phyloP scores from a whole-genome alignment of 116 monocot genomes.

The Trichopus zeylanicus region DNA sequence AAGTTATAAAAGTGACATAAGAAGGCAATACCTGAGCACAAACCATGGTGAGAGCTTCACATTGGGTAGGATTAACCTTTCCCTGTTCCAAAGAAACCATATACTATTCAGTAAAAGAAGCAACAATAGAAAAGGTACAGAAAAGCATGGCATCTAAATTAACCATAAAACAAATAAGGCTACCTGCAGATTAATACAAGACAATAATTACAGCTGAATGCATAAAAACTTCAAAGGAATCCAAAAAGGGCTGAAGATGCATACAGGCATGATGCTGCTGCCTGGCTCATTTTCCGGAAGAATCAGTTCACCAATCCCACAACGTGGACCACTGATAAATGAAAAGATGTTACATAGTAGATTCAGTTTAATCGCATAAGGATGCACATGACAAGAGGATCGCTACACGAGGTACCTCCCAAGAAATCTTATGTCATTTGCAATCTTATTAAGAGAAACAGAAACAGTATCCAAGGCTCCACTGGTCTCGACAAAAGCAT shows the following conservation, averaged over 20 bases:
- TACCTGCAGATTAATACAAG: not conserved
- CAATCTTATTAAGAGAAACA: constrained; percentile 96
- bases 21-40: constrained; percentile 78
- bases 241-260: not conserved
- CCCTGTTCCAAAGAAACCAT: constrained; percentile 33
- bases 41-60: constrained; percentile 99
- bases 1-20: not conserved
- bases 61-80: constrained; percentile 98
- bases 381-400: not conserved
- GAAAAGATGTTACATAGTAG: not conserved
- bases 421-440: constrained; percentile 90
- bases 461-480: constrained; percentile 92
- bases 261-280: constrained; percentile 99
- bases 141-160: not conserved
- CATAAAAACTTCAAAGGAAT: not conserved
- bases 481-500: constrained; percentile 97
- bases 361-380: not conserved
- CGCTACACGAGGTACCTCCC: constrained; percentile 72
- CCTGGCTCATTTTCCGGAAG: constrained; percentile 99
- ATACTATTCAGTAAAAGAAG: not conserved
- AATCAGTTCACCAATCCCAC: constrained; percentile 95
- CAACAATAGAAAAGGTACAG: not conserved
- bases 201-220: not conserved
- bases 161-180: not conserved
- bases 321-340: constrained; percentile 85